Evolutionary conservation across 305 asterid species (phyloP).

Genomic region (Caryopteris hybrid): DNA sequence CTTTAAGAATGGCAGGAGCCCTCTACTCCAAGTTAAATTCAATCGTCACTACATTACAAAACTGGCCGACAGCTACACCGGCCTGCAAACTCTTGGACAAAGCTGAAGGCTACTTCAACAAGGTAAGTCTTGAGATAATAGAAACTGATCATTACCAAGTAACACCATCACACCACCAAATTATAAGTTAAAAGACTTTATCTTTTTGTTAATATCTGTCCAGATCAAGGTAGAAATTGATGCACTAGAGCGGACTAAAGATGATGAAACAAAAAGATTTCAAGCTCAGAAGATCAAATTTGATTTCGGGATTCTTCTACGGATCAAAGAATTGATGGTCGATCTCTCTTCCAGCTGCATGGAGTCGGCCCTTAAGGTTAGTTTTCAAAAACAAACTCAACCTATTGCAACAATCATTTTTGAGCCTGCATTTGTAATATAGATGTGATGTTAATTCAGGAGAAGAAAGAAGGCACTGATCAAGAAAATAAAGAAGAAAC

Average conservation of each 20-base stretch:
- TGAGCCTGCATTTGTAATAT: background rate
- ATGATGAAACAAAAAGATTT: conserved; percentile 76
- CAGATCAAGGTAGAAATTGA: conserved; percentile 85
- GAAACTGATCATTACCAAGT: background rate
- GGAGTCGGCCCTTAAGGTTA: conserved; percentile 84
- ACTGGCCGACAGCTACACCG: conserved; percentile 57
- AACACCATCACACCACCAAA: background rate
- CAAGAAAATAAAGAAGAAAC: conserved; percentile 32
- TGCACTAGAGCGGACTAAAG: conserved; percentile 71
- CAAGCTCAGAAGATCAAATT: conserved; percentile 69
- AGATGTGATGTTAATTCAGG: conserved; percentile 32
- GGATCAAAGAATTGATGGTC: conserved; percentile 78
- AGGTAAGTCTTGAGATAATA: conserved; percentile 31
- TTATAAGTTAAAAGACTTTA: background rate
- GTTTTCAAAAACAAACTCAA: conserved; percentile 8
- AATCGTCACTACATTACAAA: conserved; percentile 42
- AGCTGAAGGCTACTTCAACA: conserved; percentile 69
- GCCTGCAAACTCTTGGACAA: conserved; percentile 62
- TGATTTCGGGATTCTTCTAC: conserved; percentile 67
- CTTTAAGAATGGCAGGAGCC: conserved; percentile 78
- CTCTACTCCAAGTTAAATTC: conserved; percentile 59
- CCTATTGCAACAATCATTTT: background rate
- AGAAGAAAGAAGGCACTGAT: conserved; percentile 41
- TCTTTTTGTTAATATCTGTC: background rate
- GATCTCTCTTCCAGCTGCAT: conserved; percentile 82